Conservation (phyloP, 176 grass and related monocot genomes). For the Zea luxurians region DNA sequence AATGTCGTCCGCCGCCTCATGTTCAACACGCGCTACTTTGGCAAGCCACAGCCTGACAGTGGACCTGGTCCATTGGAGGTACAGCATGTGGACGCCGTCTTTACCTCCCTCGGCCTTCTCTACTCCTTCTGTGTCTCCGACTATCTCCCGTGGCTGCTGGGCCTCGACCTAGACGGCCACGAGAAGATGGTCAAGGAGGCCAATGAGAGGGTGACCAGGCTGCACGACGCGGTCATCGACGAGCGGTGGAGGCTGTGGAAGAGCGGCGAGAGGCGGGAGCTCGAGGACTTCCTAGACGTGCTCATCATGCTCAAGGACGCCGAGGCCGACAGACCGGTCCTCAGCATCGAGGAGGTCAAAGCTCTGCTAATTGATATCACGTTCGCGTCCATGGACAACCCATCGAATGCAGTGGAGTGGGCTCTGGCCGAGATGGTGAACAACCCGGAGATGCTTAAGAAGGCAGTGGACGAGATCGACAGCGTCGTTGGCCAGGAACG, state of each 20-base stretch:
- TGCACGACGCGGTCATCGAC: not conserved
- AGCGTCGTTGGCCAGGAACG: conserved; percentile 24
- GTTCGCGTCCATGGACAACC: conserved; percentile 26
- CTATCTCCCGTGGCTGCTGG: not conserved
- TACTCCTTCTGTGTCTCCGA: conserved; percentile 7
- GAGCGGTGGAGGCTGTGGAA: conserved; percentile 25
- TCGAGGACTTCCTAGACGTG: conserved; percentile 24
- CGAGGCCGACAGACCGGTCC: not conserved
- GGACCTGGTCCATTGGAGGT: conserved; percentile 9
- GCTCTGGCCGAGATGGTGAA: conserved; percentile 20
- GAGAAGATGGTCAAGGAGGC: conserved; percentile 14
- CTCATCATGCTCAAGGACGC: not conserved
- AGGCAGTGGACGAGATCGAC: conserved; percentile 39
- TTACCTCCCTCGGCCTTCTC: not conserved
- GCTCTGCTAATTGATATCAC: not conserved
- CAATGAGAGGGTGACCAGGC: not conserved
- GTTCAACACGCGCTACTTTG: conserved; percentile 23
- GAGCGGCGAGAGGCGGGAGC: not conserved
- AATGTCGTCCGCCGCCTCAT: conserved; percentile 23
- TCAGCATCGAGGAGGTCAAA: conserved; percentile 17
- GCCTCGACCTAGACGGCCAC: conserved; percentile 5
- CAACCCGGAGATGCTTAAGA: not conserved
- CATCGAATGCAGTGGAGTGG: conserved; percentile 24
- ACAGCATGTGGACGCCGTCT: conserved; percentile 19
- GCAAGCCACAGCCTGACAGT: not conserved